A percentile compares a stretch with the other conserved stretches of the same genome.
Evolutionary conservation across 257 asterid species (phyloP).

Genomic region (Sherardia arvensis): DNA sequence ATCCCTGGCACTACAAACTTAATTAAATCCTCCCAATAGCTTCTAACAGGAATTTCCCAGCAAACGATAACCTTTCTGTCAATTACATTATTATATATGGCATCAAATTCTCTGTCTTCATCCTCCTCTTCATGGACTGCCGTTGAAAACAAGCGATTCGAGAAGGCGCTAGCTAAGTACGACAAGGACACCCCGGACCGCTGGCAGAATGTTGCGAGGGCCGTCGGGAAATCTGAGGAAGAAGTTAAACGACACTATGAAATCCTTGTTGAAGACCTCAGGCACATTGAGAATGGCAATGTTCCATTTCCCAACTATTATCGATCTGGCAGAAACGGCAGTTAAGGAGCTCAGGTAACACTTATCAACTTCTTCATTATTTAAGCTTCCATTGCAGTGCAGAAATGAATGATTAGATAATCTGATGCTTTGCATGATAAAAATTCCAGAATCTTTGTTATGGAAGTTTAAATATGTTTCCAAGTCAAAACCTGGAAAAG

Average conservation of each 20-base stretch:
- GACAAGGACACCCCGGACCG: constrained; percentile 71
- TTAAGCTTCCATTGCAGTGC: background rate
- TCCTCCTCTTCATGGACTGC: constrained; percentile 56
- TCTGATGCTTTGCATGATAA: background rate
- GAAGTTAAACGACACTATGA: constrained; percentile 67
- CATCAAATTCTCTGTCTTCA: constrained; percentile 41
- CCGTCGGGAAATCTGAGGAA: constrained; percentile 54
- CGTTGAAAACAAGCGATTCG: constrained; percentile 53
- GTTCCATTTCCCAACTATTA: constrained; percentile 58
- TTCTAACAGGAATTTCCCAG: background rate
- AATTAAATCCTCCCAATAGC: constrained; percentile 3
- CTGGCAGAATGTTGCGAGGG: constrained; percentile 62
- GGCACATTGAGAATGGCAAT: constrained; percentile 63
- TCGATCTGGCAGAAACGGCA: constrained; percentile 19
- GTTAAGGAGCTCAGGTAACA: constrained; percentile 21
- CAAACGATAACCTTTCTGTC: no score
- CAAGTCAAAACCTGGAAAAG: background rate
- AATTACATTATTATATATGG: no score
- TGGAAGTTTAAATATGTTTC: background rate
- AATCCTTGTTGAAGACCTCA: constrained; percentile 57
- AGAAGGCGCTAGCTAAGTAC: constrained; percentile 51
- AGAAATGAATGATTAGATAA: background rate
- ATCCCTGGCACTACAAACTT: constrained; percentile 1
- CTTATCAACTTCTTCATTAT: background rate
- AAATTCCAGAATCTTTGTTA: background rate